Base-by-base conservation (phyloP, 2,329 filamentous ascomycete genomes). In the Claviceps capensis region DNA sequence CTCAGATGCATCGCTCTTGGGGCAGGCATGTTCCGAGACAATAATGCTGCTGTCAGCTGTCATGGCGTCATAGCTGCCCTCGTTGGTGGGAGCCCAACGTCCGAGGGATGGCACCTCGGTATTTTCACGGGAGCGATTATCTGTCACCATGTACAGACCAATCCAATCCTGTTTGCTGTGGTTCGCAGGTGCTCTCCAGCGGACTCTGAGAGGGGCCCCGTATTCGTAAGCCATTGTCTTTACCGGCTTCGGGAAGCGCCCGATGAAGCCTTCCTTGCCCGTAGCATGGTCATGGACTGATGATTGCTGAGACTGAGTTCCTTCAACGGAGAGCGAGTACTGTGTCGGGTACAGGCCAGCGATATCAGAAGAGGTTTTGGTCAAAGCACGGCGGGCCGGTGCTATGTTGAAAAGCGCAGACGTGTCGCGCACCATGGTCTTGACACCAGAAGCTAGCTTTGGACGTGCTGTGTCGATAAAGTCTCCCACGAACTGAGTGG, bases 121-220 rank as follows among this genome's bases (percentile, higher is more conserved):
- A 14, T 84, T 73, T 41, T 95, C 87, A 42, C 91, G 81, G 7
- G 87, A 93, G 6, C 82, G 79, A 63, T 96, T 98, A 68, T 97
- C 91, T 3, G 88, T 89, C 2, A 98, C 88, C 79, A 90, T 89
- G 72, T 97, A 98, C 5, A 98, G 75, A 4, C 91, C 91, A 50
- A 98, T 83, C 93, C 93, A 98, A 67, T 98, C 93, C 61, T 85
- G 86, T 65, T 86, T 89, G 69, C 83, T 84, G 68, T 97, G 93
- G 57, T 89, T 87, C 40, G 82, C 75, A 0, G 93, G 91, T 0
- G 91, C 93, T 30, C 81, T 86, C 93, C 93, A 98, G 60, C 81
- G 86, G 56, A 97, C 87, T 58, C 79, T 85, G 65, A 98, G 87
- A 0, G 93, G 89, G 0, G 89, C 79, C 38, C 93, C 93, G 59